Evolutionary conservation across 2,329 filamentous ascomycete genomes (phyloP), one percentile per base, ranked within the genome.

Genomic region (Pleomassaria siparia): DNA sequence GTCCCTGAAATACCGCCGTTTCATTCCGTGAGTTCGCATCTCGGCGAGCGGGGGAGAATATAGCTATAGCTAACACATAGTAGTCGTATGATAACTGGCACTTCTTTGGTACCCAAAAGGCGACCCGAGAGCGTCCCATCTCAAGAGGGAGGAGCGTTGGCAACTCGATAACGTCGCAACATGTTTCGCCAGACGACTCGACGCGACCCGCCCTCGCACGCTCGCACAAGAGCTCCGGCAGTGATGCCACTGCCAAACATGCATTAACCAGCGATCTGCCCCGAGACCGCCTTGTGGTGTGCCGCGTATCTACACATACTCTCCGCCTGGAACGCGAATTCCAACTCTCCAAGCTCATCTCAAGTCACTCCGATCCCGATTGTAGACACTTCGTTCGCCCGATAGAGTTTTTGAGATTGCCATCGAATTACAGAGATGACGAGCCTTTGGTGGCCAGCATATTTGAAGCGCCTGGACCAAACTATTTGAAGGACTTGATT

Each of bases 11-110:
- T 72, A 16, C 61, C 67, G 40, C 75, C 75, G 9, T 78, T 78
- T 57, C 76, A 79, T 53, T 76, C 73, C 28, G 74, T 73, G 50
- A 51, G 67, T 46, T 30, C 25, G 20, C 40, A 35, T 40, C 10
- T 20, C 18, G 37, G 22, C 10, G 4, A 20, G 26, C 33, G 35
- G 25, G 29, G 18, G 20, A 22, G n/a, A n/a, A n/a, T n/a, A n/a
- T n/a, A 15, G 13, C 32, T 10, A 25, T 42, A 35, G 50, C 62
- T 66, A 48, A 68, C 52, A 10, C 20, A 25, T 22, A 28, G n/a
- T 74, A 81, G 42, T 89, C 85, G 60, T 96, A 96, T 72, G 90
- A 95, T 69, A 91, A 91, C 75, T 97, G 91, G 90, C 75, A 79
- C 59, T 74, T 77, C 53, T 75, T 74, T 52, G 76, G 75, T 24